Conservation (phyloP, 2,329 filamentous ascomycete genomes). For the Nigrospora osmanthi region DNA sequence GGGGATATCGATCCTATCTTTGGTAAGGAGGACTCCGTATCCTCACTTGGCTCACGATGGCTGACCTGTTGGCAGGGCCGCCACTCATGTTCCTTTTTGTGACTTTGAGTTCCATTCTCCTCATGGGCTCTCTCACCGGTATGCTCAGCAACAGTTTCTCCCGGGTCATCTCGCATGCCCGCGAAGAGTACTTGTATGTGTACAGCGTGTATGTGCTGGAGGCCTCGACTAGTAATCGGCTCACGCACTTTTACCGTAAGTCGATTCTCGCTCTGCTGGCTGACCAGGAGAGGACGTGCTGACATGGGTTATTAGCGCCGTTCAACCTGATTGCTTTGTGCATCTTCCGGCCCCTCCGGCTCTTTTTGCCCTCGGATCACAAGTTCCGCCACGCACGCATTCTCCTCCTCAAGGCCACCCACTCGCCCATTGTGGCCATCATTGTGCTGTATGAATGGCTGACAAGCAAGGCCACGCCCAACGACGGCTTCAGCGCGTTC, state of each 20-base stretch:
- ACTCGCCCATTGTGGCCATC: constrained; percentile 59
- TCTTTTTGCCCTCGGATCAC: constrained; percentile 56
- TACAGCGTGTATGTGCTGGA: constrained; percentile 60
- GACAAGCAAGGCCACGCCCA: constrained; percentile 24
- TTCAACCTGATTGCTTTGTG: constrained; percentile 68
- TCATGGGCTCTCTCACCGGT: constrained; percentile 72
- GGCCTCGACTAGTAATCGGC: constrained; percentile 59
- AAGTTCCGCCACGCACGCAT: constrained; percentile 57
- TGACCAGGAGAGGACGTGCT: neutral
- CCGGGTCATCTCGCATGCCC: constrained; percentile 53
- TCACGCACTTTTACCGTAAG: constrained; percentile 58
- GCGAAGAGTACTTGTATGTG: constrained; percentile 73
- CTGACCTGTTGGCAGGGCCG: constrained; percentile 26
- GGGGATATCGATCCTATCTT: constrained; percentile 50
- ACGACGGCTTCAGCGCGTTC: constrained; percentile 39
- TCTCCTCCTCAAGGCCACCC: constrained; percentile 53
- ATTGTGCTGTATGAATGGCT: constrained; percentile 62
- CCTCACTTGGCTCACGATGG: constrained; percentile 4
- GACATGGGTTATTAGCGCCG: constrained; percentile 30
- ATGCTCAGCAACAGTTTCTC: constrained; percentile 71
- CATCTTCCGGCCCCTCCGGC: constrained; percentile 63
- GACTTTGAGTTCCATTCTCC: constrained; percentile 67
- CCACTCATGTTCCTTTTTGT: constrained; percentile 67
- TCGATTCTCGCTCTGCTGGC: neutral
- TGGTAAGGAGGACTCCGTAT: constrained; percentile 14